Base-by-base conservation (phyloP, 306 rosid species). In the Argentina anserina region DNA sequence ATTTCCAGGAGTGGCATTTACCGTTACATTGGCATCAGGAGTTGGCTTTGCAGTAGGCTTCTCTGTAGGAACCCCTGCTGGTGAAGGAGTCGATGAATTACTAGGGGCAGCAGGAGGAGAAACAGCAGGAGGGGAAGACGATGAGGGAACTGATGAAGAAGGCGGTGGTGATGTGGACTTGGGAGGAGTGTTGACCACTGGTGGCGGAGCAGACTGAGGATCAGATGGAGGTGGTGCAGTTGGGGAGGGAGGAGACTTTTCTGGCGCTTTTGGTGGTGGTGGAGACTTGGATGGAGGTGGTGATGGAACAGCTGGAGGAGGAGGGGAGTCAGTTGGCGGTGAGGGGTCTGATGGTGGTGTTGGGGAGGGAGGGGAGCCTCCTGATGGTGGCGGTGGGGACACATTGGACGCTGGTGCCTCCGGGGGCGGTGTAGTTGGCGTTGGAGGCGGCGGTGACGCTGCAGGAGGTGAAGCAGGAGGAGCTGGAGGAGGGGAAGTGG, bases 241-340 rank as follows among this genome's bases (percentile, higher is more conserved):
- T 65, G 88, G 87, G 41, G 85, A 66, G 6, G 94, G 77, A 79
- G 87, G 86, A 71, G 89, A 69, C 50, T 17, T 76, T 41, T 76
- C 75, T 4, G 92, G 96, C 5, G 98, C 70, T 74, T 78, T 81
- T 36, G 81, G 75, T 26, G 97, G 80, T 40, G 90, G 87, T 13
- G 92, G 87, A 70, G 86, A 60, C 59, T n/a, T 34, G 21, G 87
- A 45, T 47, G 87, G 75, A 59, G 94, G 63, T 1, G 61, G 83
- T 64, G 93, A 86, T 10, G 64, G 87, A 55, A 83, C 73, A 20
- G 83, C 74, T 2, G 97, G 88, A 75, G 99, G 85, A 63, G 95
- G 81, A 37, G 88, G 89, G 1, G 79, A 70, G 23, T 34, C 72
- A 68, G 89, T 64, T 41, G 92, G 86, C 45, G 90, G 91, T 33